Evolutionary conservation across 352 stramenopile species (phyloP), one percentile per base, ranked within the genome.

Genomic region (Paralagenidium karlingii): DNA sequence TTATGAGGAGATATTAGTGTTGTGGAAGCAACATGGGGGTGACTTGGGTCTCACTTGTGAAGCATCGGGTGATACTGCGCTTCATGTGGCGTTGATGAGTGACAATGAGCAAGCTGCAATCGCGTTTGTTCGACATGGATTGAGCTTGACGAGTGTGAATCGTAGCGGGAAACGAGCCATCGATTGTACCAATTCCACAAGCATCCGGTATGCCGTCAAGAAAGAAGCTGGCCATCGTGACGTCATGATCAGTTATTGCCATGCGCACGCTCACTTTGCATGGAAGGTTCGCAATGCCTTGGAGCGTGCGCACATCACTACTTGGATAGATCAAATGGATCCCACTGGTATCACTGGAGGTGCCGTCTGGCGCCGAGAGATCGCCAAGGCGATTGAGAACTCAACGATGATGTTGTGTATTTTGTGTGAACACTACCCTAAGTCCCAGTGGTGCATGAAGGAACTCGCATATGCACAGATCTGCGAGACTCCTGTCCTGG

Each of bases 201-300:
- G 65, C 2, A 49, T 90, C n/a, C 68, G 75, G 5, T 90, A 86
- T 39, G 69, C 70, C 13, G 74, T 87, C 24, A 89, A 90, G 53
- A 90, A 90, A 43, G 76, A 82, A 20, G 76, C 76, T 8, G 76
- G 76, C 0, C 70, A 85, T 4, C 70, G 76, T 20, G 76, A 90
- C 38, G 76, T 90, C 6, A 90, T 90, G 76, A 90, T 90, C 40
- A 90, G 76, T 31, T 90, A 90, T 45, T 82, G 68, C 34, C 76
- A 90, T 27, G 76, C 76, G n/a, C 76, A 90, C 33, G 52, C 64
- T 12, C 43, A 53, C 5, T 51, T 90, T 34, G 76, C 76, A 13
- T 58, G 60, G 5, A 79, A 82, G 30, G 43, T 90, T 15, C 70
- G 76, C 25, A 64, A 85, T 24, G 62, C 66, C 5, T 38, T 90